Percentiles rank a stretch among this genome's conserved stretches.
These are phyloP conservation scores for Coix lacrymajobi DNA, from an alignment of 176 grass and related monocot genomes.

Conservation along the genomic window DNA sequence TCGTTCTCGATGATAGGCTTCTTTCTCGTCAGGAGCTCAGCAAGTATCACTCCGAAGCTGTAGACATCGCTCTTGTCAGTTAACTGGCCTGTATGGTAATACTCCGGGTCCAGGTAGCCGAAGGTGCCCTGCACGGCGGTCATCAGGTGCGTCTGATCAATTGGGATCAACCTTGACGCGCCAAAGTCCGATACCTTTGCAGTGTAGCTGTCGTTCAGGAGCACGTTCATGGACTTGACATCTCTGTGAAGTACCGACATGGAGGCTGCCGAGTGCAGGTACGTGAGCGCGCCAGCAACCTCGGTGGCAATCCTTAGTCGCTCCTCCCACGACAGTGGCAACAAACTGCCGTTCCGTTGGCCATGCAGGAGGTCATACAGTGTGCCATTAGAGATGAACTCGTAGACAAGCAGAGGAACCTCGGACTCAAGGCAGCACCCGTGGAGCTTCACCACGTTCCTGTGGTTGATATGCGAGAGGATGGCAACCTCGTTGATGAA, in stretches of 20 bases:
- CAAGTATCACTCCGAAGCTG: slow-evolving; percentile 12
- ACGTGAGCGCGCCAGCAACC: slow-evolving; percentile 9
- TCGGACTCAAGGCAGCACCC: slow-evolving; percentile 27
- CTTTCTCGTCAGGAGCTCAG: slow-evolving; percentile 7
- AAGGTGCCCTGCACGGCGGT: slow-evolving; percentile 20
- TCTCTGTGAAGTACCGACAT: slow-evolving; percentile 13
- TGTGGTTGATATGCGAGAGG: slow-evolving; percentile 26
- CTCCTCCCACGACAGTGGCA: not conserved
- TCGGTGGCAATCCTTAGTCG: slow-evolving; percentile 6
- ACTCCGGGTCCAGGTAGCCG: slow-evolving; percentile 17
- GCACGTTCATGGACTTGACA: slow-evolving; percentile 28
- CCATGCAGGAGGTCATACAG: not conserved
- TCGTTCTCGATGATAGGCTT: not conserved
- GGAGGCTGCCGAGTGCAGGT: slow-evolving; percentile 25
- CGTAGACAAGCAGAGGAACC: slow-evolving; percentile 15
- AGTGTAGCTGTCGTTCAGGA: not conserved
- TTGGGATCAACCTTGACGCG: not conserved
- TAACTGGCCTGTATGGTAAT: slow-evolving; percentile 1
- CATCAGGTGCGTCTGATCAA: slow-evolving; percentile 9
- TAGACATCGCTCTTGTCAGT: slow-evolving; percentile 29
- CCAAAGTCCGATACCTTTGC: slow-evolving; percentile 18
- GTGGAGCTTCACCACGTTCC: slow-evolving; percentile 31
- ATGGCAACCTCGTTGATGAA: slow-evolving; percentile 32
- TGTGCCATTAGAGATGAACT: slow-evolving; percentile 28
- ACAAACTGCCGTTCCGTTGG: not conserved